Base-by-base conservation (phyloP, 169 alveolate species). In the Plasmodium gonderi region DNA sequence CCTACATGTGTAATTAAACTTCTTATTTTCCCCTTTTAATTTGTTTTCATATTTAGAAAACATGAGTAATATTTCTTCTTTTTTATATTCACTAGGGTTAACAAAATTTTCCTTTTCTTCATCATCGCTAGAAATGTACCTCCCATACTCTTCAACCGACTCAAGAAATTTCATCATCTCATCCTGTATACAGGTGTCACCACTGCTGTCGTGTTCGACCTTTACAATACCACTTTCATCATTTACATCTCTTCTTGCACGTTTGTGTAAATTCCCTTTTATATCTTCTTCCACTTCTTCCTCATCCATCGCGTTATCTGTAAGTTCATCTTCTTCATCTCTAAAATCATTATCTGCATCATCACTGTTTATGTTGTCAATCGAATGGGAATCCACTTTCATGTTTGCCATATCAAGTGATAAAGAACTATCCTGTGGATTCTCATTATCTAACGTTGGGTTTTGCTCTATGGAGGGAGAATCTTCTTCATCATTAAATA, bases 41-140 rank as follows among this genome's bases (percentile, higher is more conserved):
- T 47, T 82, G 7, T 47, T 78, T 75, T 87, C 93, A 75, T 87
- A 87, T 51, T 74, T 74, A 14, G 40, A 75, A 87, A 87, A 87
- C 60, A 87, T 75, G 3, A 42, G 54, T 75, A 87, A 65, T 51
- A 87, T 74, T 54, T 87, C 93, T 14, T 87, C 87, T 68, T 87
- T 87, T 42, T 74, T 87, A 75, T 75, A 45, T 75, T 87, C 87
- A 42, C 68, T 87, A 11, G 20, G 36, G 68, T 74, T 38, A 14
- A 36, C 49, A 72, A 42, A 54, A 17, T n/a, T 49, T 9, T 65
- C 40, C 14, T 87, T 31, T 44, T 14, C n/a, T 75, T 87, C 93
- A 29, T 75, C 93, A 3, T 87, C 93, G 74, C 89, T 87, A 45
- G 79, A 87, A 0, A 51, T 54, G 47, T 80, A 40, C 49, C 26